These are phyloP conservation scores for Brassica balearica DNA, from an alignment of 441 rosid species.

Conservation along the genomic window DNA sequence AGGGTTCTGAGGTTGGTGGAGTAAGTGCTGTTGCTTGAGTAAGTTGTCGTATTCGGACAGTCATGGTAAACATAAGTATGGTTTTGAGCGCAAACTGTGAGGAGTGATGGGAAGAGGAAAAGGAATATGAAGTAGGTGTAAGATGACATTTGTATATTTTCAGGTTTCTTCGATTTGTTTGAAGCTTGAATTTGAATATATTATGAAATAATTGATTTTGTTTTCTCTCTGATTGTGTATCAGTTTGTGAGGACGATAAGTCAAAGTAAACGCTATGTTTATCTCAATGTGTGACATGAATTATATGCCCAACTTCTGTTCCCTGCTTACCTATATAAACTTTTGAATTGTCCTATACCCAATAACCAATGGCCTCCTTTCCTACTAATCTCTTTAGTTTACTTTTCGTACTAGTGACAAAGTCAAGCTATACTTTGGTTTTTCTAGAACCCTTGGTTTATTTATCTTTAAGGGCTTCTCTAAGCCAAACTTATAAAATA, in stretches of 20 bases:
- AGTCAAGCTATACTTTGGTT: too few species aligned
- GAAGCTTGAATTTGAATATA: neutral
- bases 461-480: too few species aligned
- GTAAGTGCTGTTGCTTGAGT: neutral
- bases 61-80: neutral
- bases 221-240: neutral
- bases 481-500: too few species aligned
- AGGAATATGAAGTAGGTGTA: too few species aligned
- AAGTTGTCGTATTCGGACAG: neutral
- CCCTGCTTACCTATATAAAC: neutral
- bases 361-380: too few species aligned
- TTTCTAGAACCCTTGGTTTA: too few species aligned
- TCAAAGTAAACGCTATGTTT: conserved; percentile 10
- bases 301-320: neutral
- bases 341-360: too few species aligned
- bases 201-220: neutral
- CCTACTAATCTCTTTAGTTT: too few species aligned
- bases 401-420: too few species aligned
- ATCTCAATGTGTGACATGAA: neutral
- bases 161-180: neutral
- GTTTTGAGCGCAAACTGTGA: too few species aligned
- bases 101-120: too few species aligned
- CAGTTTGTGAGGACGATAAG: neutral
- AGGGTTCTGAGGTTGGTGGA: neutral
- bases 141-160: conserved; percentile 7